These are phyloP conservation scores for Arabidopsis arenosa DNA, from an alignment of 345 rosid genomes.

Conservation along the genomic window DNA sequence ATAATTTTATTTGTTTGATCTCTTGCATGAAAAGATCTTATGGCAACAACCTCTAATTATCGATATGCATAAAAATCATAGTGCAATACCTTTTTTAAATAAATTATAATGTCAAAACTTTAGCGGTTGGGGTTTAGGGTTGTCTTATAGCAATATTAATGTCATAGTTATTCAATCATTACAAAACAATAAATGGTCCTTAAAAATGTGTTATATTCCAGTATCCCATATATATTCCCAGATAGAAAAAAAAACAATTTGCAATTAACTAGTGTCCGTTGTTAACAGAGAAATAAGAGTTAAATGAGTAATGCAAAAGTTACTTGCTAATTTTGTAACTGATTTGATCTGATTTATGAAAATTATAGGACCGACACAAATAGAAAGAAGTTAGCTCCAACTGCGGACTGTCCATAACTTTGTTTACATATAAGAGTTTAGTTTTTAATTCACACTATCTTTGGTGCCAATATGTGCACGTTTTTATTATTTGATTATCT, in stretches of 20 bases:
- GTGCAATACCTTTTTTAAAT: neutral
- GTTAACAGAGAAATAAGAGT: constrained; percentile 3
- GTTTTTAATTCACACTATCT: neutral
- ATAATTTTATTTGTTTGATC: neutral
- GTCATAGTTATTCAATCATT: neutral
- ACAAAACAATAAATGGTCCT: too few species aligned
- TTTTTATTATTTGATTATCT: constrained; percentile 13
- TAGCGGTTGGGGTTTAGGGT: neutral
- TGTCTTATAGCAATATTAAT: neutral
- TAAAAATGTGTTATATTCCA: neutral
- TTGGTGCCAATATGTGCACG: neutral
- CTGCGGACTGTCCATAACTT: neutral
- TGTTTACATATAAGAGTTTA: neutral
- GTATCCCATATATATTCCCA: too few species aligned
- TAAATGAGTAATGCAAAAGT: constrained; percentile 25
- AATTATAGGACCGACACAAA: neutral
- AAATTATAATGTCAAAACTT: neutral
- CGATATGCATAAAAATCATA: constrained; percentile 1
- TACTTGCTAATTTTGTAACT: constrained; percentile 13
- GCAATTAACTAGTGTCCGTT: neutral
- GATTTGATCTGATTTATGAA: neutral
- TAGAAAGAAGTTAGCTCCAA: constrained; percentile 28
- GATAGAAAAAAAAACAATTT: neutral
- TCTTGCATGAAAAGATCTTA: constrained; percentile 29
- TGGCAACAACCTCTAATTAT: constrained; percentile 15